Percentiles rank a stretch among this genome's conserved stretches.
Conservation (phyloP, 1,284 basidiomycete genomes). For the Stygiomarasmius scandens region DNA sequence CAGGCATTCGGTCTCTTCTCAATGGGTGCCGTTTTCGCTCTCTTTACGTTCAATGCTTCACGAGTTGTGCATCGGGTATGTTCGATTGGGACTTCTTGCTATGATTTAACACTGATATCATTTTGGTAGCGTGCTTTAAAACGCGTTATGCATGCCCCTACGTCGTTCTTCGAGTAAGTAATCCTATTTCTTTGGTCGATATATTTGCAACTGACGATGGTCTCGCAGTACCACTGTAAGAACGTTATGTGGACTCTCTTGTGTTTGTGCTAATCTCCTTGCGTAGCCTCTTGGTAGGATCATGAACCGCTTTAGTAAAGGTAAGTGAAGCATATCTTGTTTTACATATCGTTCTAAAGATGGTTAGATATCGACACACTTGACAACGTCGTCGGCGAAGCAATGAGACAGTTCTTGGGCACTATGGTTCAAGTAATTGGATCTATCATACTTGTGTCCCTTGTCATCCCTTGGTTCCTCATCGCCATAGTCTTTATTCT, state of each 20-base stretch:
- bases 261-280: too few relatives aligned
- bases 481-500: constrained; percentile 67
- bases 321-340: constrained; percentile 21
- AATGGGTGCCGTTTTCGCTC: constrained; percentile 54
- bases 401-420: constrained; percentile 15
- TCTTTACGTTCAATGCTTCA: constrained; percentile 66
- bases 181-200: too few relatives aligned
- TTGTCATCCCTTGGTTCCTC: constrained; percentile 85
- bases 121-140: constrained; percentile 56
- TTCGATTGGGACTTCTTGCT: background rate
- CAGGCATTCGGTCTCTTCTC: constrained; percentile 53
- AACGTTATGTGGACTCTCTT: constrained; percentile 20
- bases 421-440: constrained; percentile 52
- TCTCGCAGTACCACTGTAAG: constrained; percentile 3
- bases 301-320: constrained; percentile 83
- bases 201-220: background rate
- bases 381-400: constrained; percentile 71
- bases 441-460: constrained; percentile 76
- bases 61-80: constrained; percentile 36
- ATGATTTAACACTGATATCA: constrained; percentile 16
- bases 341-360: background rate
- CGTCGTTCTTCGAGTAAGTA: constrained; percentile 78
- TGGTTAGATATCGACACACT: constrained; percentile 76
- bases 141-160: constrained; percentile 74
- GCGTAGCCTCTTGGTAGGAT: constrained; percentile 82